Conservation (phyloP, 306 rosid genomes). For the Senna siamea region DNA sequence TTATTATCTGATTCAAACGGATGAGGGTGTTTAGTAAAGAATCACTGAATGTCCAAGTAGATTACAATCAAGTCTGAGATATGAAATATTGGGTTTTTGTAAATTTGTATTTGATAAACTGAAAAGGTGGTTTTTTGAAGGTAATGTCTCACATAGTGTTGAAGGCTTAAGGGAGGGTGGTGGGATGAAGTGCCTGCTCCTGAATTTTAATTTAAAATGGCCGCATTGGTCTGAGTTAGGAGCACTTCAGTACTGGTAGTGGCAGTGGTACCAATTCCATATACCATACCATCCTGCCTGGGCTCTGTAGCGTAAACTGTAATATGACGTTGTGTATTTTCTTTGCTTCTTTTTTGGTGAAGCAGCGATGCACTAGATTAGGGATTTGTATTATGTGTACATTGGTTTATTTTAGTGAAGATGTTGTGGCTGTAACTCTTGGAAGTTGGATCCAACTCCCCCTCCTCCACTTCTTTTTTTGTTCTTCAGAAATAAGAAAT, state of each 20-base stretch:
- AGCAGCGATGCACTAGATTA: slow-evolving; percentile 60
- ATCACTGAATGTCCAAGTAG: slow-evolving; percentile 39
- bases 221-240: slow-evolving; percentile 57
- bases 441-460: not conserved
- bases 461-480: not conserved
- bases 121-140: slow-evolving; percentile 57
- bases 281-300: slow-evolving; percentile 34
- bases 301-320: slow-evolving; percentile 36
- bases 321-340: slow-evolving; percentile 59
- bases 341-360: slow-evolving; percentile 64
- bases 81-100: slow-evolving; percentile 66
- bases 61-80: slow-evolving; percentile 39
- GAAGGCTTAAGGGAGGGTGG: slow-evolving; percentile 64
- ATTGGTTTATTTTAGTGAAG: slow-evolving; percentile 63
- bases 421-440: slow-evolving; percentile 53
- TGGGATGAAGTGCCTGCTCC: slow-evolving; percentile 75
- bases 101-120: slow-evolving; percentile 60
- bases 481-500: too few relatives aligned
- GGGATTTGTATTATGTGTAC: slow-evolving; percentile 53
- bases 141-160: slow-evolving; percentile 45
- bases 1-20: slow-evolving; percentile 69
- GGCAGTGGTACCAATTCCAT: not conserved
- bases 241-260: slow-evolving; percentile 43
- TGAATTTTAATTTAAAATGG: slow-evolving; percentile 62
- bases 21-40: slow-evolving; percentile 46